Percentiles rank a stretch among this genome's conserved stretches.
These are phyloP conservation scores for Paraconiothyrium brasiliense DNA, from an alignment of 2,329 filamentous ascomycete genomes.

Conservation along the genomic window DNA sequence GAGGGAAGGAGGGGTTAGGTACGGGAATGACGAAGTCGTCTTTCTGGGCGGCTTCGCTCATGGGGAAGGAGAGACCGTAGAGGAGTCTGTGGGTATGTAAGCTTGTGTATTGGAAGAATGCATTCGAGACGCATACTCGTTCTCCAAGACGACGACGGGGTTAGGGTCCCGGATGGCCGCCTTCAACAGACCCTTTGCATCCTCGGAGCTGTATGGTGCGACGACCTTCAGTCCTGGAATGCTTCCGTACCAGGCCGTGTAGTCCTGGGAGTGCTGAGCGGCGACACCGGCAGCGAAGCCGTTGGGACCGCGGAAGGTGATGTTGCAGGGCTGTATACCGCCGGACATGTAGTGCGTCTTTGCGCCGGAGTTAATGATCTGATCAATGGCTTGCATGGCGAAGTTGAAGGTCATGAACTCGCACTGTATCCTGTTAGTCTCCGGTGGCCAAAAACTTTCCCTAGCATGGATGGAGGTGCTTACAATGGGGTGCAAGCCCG, in stretches of 20 bases:
- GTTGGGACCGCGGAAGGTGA: constrained; percentile 99
- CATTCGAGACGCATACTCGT: constrained; percentile 52
- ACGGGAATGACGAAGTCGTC: constrained; percentile 93
- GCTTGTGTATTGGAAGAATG: neutral
- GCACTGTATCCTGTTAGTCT: constrained; percentile 65
- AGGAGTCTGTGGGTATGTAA: constrained; percentile 65
- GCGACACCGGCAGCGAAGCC: constrained; percentile 95
- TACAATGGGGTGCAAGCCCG: constrained; percentile 92
- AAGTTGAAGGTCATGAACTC: constrained; percentile 99
- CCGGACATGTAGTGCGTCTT: constrained; percentile 99
- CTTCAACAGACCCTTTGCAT: constrained; percentile 97
- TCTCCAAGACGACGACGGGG: constrained; percentile 78
- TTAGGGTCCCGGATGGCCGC: constrained; percentile 98
- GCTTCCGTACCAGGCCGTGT: constrained; percentile 98
- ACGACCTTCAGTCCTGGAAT: constrained; percentile 98
- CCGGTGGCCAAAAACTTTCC: constrained; percentile 1
- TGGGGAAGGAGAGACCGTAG: constrained; percentile 94
- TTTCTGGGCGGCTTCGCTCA: constrained; percentile 96
- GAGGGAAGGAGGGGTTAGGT: constrained; percentile 29
- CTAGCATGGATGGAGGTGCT: constrained; percentile 49
- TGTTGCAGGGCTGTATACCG: constrained; percentile 99
- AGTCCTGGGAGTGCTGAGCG: constrained; percentile 99
- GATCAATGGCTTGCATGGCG: constrained; percentile 99
- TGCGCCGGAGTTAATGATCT: constrained; percentile 98
- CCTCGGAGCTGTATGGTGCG: constrained; percentile 93